Evolutionary conservation across 2,329 filamentous ascomycete species (phyloP).

Genomic region (Dryadomyces quercus-mongolicae): DNA sequence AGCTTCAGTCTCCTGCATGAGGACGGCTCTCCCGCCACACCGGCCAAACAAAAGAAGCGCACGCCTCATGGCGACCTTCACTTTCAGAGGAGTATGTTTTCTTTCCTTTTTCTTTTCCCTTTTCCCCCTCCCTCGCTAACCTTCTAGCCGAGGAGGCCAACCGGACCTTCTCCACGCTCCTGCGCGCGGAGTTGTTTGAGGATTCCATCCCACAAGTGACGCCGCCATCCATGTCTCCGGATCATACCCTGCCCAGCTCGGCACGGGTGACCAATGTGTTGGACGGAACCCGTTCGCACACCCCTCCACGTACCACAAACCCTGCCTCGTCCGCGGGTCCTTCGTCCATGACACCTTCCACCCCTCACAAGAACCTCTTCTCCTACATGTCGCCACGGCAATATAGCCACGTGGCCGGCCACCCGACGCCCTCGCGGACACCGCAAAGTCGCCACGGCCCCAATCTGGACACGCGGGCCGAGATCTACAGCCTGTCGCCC

Average conservation of each 20-base stretch:
- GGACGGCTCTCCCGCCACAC: constrained; percentile 83
- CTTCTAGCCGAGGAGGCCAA: constrained; percentile 78
- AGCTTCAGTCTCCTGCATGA: constrained; percentile 89
- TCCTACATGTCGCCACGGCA: constrained; percentile 72
- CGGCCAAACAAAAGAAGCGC: constrained; percentile 73
- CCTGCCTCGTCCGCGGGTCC: constrained; percentile 32
- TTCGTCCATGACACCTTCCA: constrained; percentile 75
- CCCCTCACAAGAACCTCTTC: constrained; percentile 95
- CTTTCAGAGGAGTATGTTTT: constrained; percentile 72
- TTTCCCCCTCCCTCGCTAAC: background rate
- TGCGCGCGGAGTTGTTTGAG: constrained; percentile 89
- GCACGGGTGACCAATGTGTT: constrained; percentile 42
- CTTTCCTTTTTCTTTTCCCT: background rate
- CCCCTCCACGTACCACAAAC: constrained; percentile 45
- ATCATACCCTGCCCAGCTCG: constrained; percentile 36
- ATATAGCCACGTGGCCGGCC: constrained; percentile 58
- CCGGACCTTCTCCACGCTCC: constrained; percentile 73
- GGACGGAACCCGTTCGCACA: constrained; percentile 63
- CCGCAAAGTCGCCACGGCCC: constrained; percentile 78
- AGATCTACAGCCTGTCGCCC: constrained; percentile 91
- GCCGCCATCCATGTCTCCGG: constrained; percentile 48
- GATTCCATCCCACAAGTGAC: constrained; percentile 73
- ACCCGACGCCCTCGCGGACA: constrained; percentile 79
- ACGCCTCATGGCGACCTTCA: constrained; percentile 82
- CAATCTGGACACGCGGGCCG: constrained; percentile 79